A percentile compares a stretch with the other conserved stretches of the same genome.
These are phyloP conservation scores for Alternaria metachromatica DNA, from an alignment of 2,329 filamentous ascomycete genomes.

Conservation along the genomic window DNA sequence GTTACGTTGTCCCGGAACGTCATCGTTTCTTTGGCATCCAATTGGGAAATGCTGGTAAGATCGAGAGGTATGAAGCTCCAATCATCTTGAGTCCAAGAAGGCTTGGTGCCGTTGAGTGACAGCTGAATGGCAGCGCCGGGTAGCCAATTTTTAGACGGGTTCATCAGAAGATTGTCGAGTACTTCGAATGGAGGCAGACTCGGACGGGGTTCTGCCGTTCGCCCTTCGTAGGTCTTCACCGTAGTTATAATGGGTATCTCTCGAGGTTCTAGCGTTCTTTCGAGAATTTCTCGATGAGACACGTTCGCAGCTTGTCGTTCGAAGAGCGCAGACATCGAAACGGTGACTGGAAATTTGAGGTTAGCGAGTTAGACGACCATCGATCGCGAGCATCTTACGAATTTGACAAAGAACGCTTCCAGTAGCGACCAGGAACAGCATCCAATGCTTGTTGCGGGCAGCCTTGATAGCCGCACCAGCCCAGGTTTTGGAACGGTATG, in stretches of 20 bases:
- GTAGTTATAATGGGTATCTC: constrained; percentile 6
- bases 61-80: constrained; percentile 24
- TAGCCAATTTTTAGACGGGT: constrained; percentile 18
- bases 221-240: not conserved
- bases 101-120: constrained; percentile 17
- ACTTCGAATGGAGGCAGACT: not conserved
- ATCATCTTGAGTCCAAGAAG: constrained; percentile 19
- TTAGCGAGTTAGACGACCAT: not conserved
- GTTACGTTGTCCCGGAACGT: constrained; percentile 12
- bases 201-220: not conserved
- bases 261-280: constrained; percentile 15
- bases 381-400: not conserved
- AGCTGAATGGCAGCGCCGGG: constrained; percentile 16
- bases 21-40: not conserved
- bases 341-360: constrained; percentile 7
- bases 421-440: constrained; percentile 17
- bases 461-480: constrained; percentile 20
- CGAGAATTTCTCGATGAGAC: not conserved
- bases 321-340: constrained; percentile 31
- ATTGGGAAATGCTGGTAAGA: constrained; percentile 2
- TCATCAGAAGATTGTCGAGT: not conserved
- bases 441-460: constrained; percentile 17
- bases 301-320: constrained; percentile 14
- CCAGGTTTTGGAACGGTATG: constrained; percentile 27
- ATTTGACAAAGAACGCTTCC: constrained; percentile 22